Percentiles rank a stretch among this genome's conserved stretches.
These are phyloP conservation scores for Neocucurbitaria cava DNA, from an alignment of 2,329 filamentous ascomycete species.

Conservation along the genomic window DNA sequence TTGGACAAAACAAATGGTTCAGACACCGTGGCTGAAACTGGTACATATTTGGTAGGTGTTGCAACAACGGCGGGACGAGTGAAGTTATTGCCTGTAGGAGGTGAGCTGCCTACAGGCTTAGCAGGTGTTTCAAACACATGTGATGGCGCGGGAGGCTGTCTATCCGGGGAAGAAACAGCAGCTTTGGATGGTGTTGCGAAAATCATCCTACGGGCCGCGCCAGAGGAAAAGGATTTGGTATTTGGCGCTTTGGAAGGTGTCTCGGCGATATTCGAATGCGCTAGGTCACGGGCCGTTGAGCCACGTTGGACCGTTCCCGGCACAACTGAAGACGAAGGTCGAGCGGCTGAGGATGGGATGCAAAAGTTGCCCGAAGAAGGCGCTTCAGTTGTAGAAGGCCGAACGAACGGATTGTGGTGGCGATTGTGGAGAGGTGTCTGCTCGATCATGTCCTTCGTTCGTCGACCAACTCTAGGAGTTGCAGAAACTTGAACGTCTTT, in stretches of 20 bases:
- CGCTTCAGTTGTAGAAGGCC: conserved; percentile 20
- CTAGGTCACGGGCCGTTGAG: conserved; percentile 38
- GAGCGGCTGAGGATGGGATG: conserved; percentile 52
- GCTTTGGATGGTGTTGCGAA: conserved; percentile 44
- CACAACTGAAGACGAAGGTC: conserved; percentile 31
- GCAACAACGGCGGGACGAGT: conserved; percentile 20
- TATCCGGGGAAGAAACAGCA: conserved; percentile 6
- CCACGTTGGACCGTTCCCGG: conserved; percentile 37
- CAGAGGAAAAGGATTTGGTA: conserved; percentile 35
- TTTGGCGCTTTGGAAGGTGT: conserved; percentile 52
- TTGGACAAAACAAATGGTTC: conserved; percentile 14
- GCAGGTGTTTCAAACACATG: conserved; percentile 33
- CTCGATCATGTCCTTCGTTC: conserved; percentile 40
- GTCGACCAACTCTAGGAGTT: conserved; percentile 49
- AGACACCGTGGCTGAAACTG: neutral
- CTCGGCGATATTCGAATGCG: conserved; percentile 46
- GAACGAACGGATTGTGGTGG: conserved; percentile 29
- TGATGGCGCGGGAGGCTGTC: conserved; percentile 3
- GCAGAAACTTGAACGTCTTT: conserved; percentile 52
- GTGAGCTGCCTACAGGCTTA: conserved; percentile 25
- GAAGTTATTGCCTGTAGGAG: conserved; percentile 6
- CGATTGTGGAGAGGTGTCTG: conserved; percentile 39
- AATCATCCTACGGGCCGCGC: conserved; percentile 34
- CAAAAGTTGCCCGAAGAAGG: conserved; percentile 40
- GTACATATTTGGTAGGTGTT: conserved; percentile 26